These are phyloP conservation scores for Leccinum disarticulatum DNA, from an alignment of 768 basidiomycete genomes.

Conservation along the genomic window DNA sequence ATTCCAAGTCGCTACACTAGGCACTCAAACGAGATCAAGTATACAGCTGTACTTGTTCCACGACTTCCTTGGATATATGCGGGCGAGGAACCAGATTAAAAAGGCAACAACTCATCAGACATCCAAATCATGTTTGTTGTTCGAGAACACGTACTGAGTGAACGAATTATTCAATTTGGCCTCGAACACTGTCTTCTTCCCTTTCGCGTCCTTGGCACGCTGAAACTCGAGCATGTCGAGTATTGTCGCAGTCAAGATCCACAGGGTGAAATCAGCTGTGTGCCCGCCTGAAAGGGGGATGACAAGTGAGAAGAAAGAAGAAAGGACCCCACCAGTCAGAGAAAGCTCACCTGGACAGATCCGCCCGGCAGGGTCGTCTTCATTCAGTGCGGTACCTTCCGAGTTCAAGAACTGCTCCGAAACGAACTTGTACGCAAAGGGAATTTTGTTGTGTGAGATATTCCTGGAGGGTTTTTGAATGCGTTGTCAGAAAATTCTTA, in stretches of 20 bases:
- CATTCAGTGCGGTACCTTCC: slow-evolving; percentile 5
- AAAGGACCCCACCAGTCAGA: neutral
- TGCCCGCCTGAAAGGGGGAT: neutral
- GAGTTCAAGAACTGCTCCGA: slow-evolving; percentile 16
- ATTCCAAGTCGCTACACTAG: too few species aligned
- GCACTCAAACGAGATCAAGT: neutral
- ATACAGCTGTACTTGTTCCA: neutral
- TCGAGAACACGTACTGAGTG: neutral
- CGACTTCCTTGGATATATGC: neutral
- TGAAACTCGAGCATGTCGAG: slow-evolving; percentile 6
- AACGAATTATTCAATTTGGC: neutral
- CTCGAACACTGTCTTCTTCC: slow-evolving; percentile 1
- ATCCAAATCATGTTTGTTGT: neutral
- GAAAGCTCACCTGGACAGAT: neutral
- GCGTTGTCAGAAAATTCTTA: neutral
- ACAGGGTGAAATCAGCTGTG: neutral
- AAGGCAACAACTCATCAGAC: neutral
- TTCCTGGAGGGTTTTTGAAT: neutral
- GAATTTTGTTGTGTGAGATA: slow-evolving; percentile 10
- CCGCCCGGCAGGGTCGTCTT: neutral
- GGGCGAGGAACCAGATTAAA: slow-evolving; percentile 4
- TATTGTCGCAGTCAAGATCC: slow-evolving; percentile 3
- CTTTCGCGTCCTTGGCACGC: slow-evolving; percentile 1
- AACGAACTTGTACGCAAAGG: slow-evolving; percentile 7
- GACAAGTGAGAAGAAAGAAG: neutral